These are phyloP conservation scores for Aphanomyces invadans DNA, from an alignment of 352 stramenopile species.

Conservation along the genomic window DNA sequence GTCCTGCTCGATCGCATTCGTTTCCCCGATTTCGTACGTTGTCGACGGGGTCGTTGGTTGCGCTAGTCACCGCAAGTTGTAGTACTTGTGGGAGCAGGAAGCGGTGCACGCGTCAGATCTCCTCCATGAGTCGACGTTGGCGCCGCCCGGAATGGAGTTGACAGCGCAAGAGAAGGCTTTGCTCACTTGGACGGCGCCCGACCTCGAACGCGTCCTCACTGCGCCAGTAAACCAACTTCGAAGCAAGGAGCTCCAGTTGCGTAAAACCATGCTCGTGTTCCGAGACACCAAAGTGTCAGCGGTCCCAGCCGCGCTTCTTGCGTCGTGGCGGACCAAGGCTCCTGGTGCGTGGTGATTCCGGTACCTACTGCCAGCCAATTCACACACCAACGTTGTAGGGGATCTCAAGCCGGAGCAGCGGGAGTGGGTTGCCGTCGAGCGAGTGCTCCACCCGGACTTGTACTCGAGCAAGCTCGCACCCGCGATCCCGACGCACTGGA, in stretches of 20 bases:
- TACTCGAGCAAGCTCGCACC: conserved; percentile 49
- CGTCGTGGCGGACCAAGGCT: conserved; percentile 3
- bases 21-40: conserved; percentile 33
- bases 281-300: conserved; percentile 37
- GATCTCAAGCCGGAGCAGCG: conserved; percentile 56
- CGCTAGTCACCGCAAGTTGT: no score
- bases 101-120: conserved; percentile 7
- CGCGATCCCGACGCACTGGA: conserved; percentile 38
- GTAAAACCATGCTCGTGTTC: conserved; percentile 63
- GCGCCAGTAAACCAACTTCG: conserved; percentile 65
- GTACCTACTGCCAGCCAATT: no score
- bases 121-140: background rate
- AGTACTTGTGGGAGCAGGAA: conserved; percentile 60
- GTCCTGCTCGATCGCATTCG: conserved; percentile 63
- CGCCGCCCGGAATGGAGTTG: conserved; percentile 29
- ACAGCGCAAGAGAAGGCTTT: conserved; percentile 61
- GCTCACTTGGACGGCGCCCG: conserved; percentile 46
- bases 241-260: conserved; percentile 61
- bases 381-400: background rate
- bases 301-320: background rate
- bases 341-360: no score
- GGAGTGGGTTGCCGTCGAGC: conserved; percentile 63
- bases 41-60: background rate
- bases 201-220: conserved; percentile 64
- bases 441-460: conserved; percentile 62